These are phyloP conservation scores for Porphyrellus cyaneotinctus DNA, from an alignment of 768 basidiomycete genomes.

Conservation along the genomic window DNA sequence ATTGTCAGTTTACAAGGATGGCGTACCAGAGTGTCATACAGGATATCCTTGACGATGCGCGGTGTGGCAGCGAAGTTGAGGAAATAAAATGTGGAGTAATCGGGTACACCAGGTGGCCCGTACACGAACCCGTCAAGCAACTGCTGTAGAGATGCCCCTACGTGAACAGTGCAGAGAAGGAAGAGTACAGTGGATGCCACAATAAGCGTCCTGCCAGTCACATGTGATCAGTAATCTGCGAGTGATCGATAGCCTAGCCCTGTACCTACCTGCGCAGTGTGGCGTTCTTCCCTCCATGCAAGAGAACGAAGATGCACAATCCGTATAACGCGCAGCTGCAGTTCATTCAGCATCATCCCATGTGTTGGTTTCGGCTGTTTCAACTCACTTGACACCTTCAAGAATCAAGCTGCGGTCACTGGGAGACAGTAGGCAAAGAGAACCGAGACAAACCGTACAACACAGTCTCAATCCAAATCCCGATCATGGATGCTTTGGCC, in stretches of 20 bases:
- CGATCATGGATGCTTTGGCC: neutral
- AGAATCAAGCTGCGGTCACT: neutral
- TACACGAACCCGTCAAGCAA: constrained; percentile 4
- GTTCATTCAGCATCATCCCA: no score
- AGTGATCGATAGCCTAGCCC: no score
- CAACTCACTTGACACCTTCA: neutral
- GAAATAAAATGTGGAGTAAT: constrained; percentile 2
- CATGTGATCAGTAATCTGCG: neutral
- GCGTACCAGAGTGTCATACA: neutral
- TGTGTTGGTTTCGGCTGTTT: no score
- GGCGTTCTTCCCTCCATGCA: neutral
- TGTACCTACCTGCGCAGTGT: neutral
- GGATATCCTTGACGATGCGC: neutral
- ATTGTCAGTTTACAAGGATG: no score
- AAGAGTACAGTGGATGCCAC: neutral
- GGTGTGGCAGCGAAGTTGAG: neutral
- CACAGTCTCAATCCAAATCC: neutral
- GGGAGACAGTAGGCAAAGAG: no score
- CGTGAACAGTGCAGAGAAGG: neutral
- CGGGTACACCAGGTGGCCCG: neutral
- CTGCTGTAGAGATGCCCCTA: neutral
- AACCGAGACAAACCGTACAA: neutral
- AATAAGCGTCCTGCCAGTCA: neutral
- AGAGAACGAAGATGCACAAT: neutral
- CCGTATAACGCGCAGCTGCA: neutral